Evolutionary conservation across 2,329 filamentous ascomycete genomes (phyloP), one percentile per base, ranked within the genome.

Genomic region (Nemania bipapillata): DNA sequence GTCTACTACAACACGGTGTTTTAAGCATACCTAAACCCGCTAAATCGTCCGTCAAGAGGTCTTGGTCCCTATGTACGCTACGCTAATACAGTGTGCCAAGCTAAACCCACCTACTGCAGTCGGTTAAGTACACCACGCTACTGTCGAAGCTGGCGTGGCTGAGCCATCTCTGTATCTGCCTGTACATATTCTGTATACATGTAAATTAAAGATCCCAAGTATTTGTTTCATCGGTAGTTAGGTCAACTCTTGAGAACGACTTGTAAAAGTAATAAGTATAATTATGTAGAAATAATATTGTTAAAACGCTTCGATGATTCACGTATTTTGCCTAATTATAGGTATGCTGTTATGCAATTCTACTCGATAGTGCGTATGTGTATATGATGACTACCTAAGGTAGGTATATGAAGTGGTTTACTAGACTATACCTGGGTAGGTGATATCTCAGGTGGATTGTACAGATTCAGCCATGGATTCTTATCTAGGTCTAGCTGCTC

Each of bases 141-240:
- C 47, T 52, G 49, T 26, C 9, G 3, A 40, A 40, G 59, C 26
- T 28, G 58, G 50, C 49, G 59, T 54, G 59, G 59, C 59, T 54
- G 52, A 62, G 58, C 58, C 15, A 53, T 17, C 50, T 52, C 3
- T 20, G 6, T 42, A 42, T 12, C 4, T n/a, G 11, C 6, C 12
- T 42, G 40, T 42, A n/a, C 40, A 4, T 42, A 42, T 9, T 32
- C 9, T 32, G 9, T 4, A 9, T 40, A 40, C 9, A 3, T 45
- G 20, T 52, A 26, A 20, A 40, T 24, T 47, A 32, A 22, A 49
- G 56, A 28, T 28, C 28, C 35, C 7, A 22, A 52, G 45, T 20
- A 37, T 49, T 30, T 45, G 37, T 45, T 35, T 40, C n/a, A 60
- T 52, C 37, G 57, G 28, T 4, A 45, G 15, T 28, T 49, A 11